Evolutionary conservation across 805 yeast species (phyloP).

Genomic region (Zygosaccharomyces bisporus): DNA sequence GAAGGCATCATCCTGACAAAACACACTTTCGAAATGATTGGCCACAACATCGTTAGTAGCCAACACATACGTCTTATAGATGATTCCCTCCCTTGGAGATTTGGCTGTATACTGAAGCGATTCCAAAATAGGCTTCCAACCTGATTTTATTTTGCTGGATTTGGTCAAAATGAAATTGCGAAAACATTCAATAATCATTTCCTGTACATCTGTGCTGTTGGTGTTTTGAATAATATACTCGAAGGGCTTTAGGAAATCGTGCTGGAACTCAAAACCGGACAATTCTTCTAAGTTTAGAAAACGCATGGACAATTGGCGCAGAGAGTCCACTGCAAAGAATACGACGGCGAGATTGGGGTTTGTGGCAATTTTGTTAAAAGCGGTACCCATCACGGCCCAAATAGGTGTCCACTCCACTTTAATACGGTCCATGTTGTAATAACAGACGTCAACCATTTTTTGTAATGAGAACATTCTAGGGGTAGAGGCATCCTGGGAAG

Average conservation of each 20-base stretch:
- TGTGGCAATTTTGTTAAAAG: slow-evolving; percentile 81
- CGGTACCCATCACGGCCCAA: slow-evolving; percentile 91
- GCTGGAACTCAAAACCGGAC: slow-evolving; percentile 92
- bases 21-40: slow-evolving; percentile 58
- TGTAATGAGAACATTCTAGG: slow-evolving; percentile 92
- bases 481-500: slow-evolving; percentile 72
- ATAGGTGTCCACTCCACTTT: slow-evolving; percentile 94
- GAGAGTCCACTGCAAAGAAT: slow-evolving; percentile 87
- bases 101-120: slow-evolving; percentile 72
- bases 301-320: slow-evolving; percentile 87
- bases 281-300: slow-evolving; percentile 91
- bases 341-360: slow-evolving; percentile 72
- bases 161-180: slow-evolving; percentile 79
- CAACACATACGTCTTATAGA: slow-evolving; percentile 59
- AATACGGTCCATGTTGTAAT: slow-evolving; percentile 94
- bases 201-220: slow-evolving; percentile 65
- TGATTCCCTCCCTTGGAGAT: slow-evolving; percentile 51
- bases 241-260: slow-evolving; percentile 89
- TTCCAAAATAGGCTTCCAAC: slow-evolving; percentile 88
- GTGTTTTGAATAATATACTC: slow-evolving; percentile 71
- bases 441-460: slow-evolving; percentile 95
- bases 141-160: slow-evolving; percentile 73
- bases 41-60: slow-evolving; percentile 54
- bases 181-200: slow-evolving; percentile 86
- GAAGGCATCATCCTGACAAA: slow-evolving; percentile 62